Percentiles rank a stretch among this genome's conserved stretches.
These are phyloP conservation scores for Pelargonium citronellum DNA, from an alignment of 441 rosid genomes.

Conservation along the genomic window DNA sequence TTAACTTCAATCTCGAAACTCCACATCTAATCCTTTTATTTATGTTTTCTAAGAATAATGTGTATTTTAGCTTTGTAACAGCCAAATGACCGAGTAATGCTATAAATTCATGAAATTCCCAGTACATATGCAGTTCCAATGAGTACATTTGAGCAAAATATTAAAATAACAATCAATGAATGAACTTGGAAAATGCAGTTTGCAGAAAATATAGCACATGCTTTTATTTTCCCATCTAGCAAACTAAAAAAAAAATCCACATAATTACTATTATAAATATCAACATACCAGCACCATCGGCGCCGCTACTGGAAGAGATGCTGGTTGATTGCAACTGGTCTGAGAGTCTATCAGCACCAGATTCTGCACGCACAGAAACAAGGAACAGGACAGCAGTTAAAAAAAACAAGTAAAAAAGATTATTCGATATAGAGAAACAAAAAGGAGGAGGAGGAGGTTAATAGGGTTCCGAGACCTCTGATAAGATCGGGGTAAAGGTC, in stretches of 20 bases:
- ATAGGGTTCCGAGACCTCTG: conserved; percentile 13
- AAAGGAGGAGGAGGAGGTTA: not conserved
- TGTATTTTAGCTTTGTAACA: not conserved
- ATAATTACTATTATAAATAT: not conserved
- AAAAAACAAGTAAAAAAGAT: not conserved
- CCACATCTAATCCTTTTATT: not conserved
- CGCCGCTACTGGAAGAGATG: conserved; percentile 23
- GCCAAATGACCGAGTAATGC: too few species aligned
- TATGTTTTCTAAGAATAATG: not conserved
- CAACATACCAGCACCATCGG: conserved; percentile 2
- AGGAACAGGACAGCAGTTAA: not conserved
- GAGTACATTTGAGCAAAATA: not conserved
- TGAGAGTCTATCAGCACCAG: conserved; percentile 37
- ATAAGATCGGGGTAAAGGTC: conserved; percentile 67
- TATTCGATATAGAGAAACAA: not conserved
- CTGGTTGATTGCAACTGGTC: conserved; percentile 38
- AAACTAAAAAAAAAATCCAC: not conserved
- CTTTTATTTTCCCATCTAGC: not conserved
- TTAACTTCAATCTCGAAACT: not conserved
- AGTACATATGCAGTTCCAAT: not conserved
- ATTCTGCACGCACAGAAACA: conserved; percentile 25
- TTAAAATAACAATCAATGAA: not conserved
- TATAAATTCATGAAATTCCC: not conserved
- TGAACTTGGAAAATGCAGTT: not conserved
- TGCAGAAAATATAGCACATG: not conserved